phyloP scores from a whole-genome alignment of 164 flowering plant genomes.

The Tetracentron sinense region DNA sequence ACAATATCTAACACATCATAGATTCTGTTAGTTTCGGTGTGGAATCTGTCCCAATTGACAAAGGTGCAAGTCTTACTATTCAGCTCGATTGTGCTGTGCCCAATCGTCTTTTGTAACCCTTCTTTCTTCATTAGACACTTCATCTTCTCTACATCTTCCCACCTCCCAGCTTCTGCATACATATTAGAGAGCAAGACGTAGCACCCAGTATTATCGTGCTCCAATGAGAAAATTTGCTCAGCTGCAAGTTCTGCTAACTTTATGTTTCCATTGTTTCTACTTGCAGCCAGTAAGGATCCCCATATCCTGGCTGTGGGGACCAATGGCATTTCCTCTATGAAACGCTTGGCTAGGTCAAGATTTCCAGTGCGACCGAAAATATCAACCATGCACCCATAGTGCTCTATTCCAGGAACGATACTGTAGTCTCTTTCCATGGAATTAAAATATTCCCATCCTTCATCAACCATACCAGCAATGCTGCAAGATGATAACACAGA shows the following conservation, averaged over 20 bases:
- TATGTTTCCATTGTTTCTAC: slow-evolving; percentile 43
- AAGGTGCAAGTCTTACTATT: slow-evolving; percentile 34
- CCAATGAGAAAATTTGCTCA: slow-evolving; percentile 34
- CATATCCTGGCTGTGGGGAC: slow-evolving; percentile 58
- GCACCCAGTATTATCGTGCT: slow-evolving; percentile 62
- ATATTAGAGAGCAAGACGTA: slow-evolving; percentile 59
- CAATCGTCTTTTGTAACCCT: slow-evolving; percentile 40
- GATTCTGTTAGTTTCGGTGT: slow-evolving; percentile 27
- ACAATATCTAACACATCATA: slow-evolving; percentile 41
- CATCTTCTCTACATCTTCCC: slow-evolving; percentile 57
- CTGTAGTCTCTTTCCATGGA: slow-evolving; percentile 44
- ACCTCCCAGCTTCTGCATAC: slow-evolving; percentile 61
- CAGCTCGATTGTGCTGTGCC: slow-evolving; percentile 36
- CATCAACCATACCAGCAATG: slow-evolving; percentile 49
- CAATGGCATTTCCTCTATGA: slow-evolving; percentile 53
- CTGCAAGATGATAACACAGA: slow-evolving; percentile 62
- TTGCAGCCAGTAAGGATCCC: slow-evolving; percentile 62
- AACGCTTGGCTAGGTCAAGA: slow-evolving; percentile 33
- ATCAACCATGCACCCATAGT: slow-evolving; percentile 69
- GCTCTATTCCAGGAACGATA: slow-evolving; percentile 60
- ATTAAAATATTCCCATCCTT: slow-evolving; percentile 55
- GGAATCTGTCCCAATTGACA: slow-evolving; percentile 40
- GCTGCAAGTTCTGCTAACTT: slow-evolving; percentile 54
- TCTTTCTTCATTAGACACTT: slow-evolving; percentile 37
- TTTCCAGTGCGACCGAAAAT: slow-evolving; percentile 54